Conservation (phyloP, 306 rosid species). For the Hippophae gyantsensis region DNA sequence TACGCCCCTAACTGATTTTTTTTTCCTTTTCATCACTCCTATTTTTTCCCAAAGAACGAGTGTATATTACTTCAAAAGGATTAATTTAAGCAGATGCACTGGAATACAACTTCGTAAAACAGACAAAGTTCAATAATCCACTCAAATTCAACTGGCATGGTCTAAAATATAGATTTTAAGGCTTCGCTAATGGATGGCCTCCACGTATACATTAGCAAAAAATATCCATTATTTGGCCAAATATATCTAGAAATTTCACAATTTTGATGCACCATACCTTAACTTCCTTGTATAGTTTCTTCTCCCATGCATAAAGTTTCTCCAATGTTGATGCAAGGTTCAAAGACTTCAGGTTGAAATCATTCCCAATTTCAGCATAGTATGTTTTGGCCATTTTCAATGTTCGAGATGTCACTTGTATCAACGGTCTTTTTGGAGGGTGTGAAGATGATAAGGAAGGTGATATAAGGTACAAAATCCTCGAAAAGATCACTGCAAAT, state of each 20-base stretch:
- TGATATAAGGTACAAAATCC: conserved; percentile 46
- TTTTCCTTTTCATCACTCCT: no score
- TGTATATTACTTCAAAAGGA: no score
- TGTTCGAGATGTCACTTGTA: conserved; percentile 43
- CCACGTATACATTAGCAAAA: neutral
- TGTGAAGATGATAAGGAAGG: conserved; percentile 49
- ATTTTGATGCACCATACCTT: conserved; percentile 43
- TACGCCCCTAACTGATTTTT: no score
- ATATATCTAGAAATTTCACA: neutral
- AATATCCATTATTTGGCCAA: neutral
- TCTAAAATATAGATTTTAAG: neutral
- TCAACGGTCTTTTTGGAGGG: conserved; percentile 25
- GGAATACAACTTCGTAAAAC: no score
- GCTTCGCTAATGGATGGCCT: no score
- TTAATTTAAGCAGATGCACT: no score
- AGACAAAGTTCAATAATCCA: no score
- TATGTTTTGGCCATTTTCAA: conserved; percentile 66
- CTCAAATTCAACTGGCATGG: neutral
- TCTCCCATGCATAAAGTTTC: conserved; percentile 90
- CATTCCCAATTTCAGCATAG: conserved; percentile 45
- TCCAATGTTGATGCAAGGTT: conserved; percentile 81
- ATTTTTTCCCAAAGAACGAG: no score
- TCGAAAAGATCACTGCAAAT: conserved; percentile 62
- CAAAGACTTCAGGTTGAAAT: conserved; percentile 38
- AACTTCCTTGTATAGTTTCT: conserved; percentile 84